phyloP scores from a whole-genome alignment of 2,329 filamentous ascomycete genomes.

The Colletotrichum liaoningense region DNA sequence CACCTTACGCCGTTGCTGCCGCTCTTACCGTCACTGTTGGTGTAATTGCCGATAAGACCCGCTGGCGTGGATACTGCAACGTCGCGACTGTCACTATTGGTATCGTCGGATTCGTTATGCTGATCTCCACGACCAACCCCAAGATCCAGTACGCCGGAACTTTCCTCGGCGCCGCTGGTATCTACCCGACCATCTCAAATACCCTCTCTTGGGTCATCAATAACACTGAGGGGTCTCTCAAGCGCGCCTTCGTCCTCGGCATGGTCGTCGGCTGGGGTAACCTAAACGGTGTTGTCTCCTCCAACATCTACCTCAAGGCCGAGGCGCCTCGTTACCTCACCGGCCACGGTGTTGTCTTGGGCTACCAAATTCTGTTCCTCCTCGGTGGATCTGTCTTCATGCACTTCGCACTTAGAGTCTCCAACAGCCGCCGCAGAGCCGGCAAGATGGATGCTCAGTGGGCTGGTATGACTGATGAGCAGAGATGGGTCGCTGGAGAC shows the following conservation, averaged over 20 bases:
- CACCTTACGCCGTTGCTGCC: constrained; percentile 70
- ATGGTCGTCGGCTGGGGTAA: constrained; percentile 85
- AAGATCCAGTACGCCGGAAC: constrained; percentile 74
- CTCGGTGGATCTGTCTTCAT: constrained; percentile 73
- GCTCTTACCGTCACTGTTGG: constrained; percentile 72
- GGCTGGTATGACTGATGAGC: constrained; percentile 63
- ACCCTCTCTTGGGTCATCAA: constrained; percentile 79
- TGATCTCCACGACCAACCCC: constrained; percentile 65
- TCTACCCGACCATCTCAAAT: constrained; percentile 78
- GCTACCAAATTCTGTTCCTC: constrained; percentile 72
- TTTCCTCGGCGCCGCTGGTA: constrained; percentile 77
- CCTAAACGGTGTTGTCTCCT: constrained; percentile 75
- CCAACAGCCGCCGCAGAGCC: constrained; percentile 68
- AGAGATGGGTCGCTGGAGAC: constrained; percentile 71
- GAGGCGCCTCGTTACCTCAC: constrained; percentile 46
- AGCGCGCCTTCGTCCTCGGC: constrained; percentile 78
- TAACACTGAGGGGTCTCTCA: constrained; percentile 70
- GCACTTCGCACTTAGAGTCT: constrained; percentile 64
- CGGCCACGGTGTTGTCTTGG: constrained; percentile 73
- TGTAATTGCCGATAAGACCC: constrained; percentile 73
- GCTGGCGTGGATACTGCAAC: constrained; percentile 74
- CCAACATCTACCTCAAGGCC: constrained; percentile 69
- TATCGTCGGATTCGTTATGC: constrained; percentile 74
- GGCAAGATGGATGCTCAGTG: constrained; percentile 69
- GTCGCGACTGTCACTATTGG: constrained; percentile 71